Base-by-base conservation (phyloP, 2,329 filamentous ascomycete genomes). In the Scleromitrula shiraiana region DNA sequence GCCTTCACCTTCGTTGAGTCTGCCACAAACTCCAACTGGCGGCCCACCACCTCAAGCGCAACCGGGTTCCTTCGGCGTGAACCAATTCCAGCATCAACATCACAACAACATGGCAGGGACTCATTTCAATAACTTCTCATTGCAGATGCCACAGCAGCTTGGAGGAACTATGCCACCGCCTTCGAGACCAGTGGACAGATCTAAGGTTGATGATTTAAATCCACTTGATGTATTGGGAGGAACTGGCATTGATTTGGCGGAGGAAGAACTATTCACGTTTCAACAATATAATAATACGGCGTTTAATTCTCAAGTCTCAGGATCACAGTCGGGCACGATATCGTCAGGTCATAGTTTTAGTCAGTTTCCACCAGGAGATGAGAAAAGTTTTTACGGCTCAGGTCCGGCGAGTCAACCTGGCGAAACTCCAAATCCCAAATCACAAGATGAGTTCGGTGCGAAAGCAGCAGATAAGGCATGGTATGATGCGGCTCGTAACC, bases 161-260 rank as follows among this genome's bases (percentile, higher is more conserved):
- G 59, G 59, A 8, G 70, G 66, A 49, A 59, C 63, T 38, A 82
- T 78, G 77, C 76, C 74, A 0, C 78, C 70, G 52, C 80, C 76
- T 59, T 81, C 75, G 59, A 79, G 77, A 59, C 79, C 73, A 50
- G 72, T 73, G 15, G 83, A 85, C 49, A 63, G 59, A 39, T 39
- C 52, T 14, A 64, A 80, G 36, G 74, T 76, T 10, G 88, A 81
- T 55, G 74, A 76, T 46, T 72, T 90, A 58, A 88, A 95, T 59
- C 76, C 90, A 38, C 87, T 84, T 55, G 90, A 96, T 68, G 85
- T 89, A 42, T 68, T 95, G 46, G 83, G 83, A 15, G 87, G 85
- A 15, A 91, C 88, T 14, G 89, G 88, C 41, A 88, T 96, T 54
- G 87, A 95, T 69, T 68, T 95, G 39, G 82, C 84, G 50, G 88